Percentiles rank a stretch among this genome's conserved stretches.
phyloP scores from a whole-genome alignment of 257 asterid species.

The Solanum piurae region DNA sequence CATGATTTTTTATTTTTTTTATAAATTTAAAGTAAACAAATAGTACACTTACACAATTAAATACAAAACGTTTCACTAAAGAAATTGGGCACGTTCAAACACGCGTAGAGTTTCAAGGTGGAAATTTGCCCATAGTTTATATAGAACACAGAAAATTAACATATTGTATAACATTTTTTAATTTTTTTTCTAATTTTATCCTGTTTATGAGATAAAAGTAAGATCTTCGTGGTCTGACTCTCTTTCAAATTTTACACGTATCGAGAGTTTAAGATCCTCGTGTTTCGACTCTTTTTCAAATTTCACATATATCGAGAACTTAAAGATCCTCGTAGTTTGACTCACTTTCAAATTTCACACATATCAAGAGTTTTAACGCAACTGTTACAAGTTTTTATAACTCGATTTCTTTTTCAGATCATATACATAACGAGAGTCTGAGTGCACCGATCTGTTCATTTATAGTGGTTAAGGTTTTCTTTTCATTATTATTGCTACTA shows the following conservation, averaged over 20 bases:
- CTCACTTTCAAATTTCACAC: not conserved
- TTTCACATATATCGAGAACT: not conserved
- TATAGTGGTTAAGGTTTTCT: not conserved
- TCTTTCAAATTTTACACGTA: rapidly evolving
- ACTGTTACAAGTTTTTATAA: rapidly evolving
- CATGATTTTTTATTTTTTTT: not conserved
- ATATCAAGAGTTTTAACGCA: not conserved
- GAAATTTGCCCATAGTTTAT: not conserved
- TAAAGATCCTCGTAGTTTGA: not conserved
- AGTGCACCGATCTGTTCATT: not conserved
- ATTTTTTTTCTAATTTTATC: not conserved
- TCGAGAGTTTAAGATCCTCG: rapidly evolving
- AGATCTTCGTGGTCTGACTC: rapidly evolving
- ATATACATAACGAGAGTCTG: not conserved
- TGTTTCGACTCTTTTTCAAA: rapidly evolving
- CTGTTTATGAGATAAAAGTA: not conserved
- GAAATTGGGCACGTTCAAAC: not conserved
- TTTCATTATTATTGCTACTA: not conserved
- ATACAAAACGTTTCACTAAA: not conserved
- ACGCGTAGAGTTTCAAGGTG: not conserved
- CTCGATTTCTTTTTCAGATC: rapidly evolving
- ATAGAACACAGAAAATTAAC: not conserved
- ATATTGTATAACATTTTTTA: not conserved
- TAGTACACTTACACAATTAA: not conserved
- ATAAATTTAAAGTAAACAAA: not conserved